Base-by-base conservation (phyloP, 352 stramenopile species). In the Blastocystis sp. region DNA sequence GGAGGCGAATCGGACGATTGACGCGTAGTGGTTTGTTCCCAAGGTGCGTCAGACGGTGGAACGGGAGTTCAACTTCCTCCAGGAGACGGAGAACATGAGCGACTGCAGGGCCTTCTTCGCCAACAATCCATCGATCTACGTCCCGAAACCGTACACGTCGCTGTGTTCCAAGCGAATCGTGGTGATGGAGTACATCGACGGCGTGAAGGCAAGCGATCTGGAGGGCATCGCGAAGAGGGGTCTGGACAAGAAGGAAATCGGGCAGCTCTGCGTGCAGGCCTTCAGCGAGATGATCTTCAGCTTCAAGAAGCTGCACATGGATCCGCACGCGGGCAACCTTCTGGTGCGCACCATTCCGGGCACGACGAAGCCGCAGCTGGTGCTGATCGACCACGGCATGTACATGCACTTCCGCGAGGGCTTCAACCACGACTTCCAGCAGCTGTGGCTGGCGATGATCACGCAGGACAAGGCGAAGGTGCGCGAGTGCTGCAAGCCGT, bases 161-260 rank as follows among this genome's bases (percentile, higher is more conserved):
- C 28, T 63, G 9, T 88, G 48, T n/a, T 65, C 64, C 6, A 88
- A 78, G 45, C 78, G 78, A 9, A 79, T 88, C n/a, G 28, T 88
- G 45, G 78, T 88, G 38, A 88, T 88, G 78, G 78, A 88, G 54
- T 88, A 88, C 48, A 77, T 88, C 57, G 38, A 88, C 43, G 78
- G 78, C 40, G 40, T 76, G 17, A 88, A 88, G 45, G 45, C 57
- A 6, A 88, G 57, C 54, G 43, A 88, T 71, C 19, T 68, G 45
- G 65, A 62, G 28, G 60, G 7, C 40, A 28, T 79, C n/a, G 40
- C 17, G 9, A 14, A 9, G 17, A 3, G 28, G 42, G 78, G 78
- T n/a, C 60, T 69, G 24, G 34, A 76, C 14, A 34, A 28, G 40
- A 43, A 60, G 9, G 78, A 88, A 7, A 48, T 88, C 21, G 64